Evolutionary conservation across 495 filamentous ascomycete species (phyloP), one percentile per base, ranked within the genome.

Genomic region (Neurospora sp.): DNA sequence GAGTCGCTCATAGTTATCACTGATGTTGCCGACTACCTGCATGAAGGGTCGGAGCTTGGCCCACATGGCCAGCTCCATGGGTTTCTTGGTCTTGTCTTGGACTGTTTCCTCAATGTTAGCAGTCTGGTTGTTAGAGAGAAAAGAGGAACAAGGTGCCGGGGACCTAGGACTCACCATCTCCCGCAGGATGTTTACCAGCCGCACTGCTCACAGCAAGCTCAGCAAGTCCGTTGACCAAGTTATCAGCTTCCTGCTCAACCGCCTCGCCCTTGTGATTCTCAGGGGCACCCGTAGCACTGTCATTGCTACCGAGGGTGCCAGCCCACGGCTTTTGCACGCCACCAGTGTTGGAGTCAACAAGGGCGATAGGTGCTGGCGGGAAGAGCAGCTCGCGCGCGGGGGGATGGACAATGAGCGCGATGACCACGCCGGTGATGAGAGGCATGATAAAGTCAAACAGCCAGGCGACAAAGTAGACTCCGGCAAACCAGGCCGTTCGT

Each of bases 251-350:
- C 74, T 91, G 88, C 78, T 97, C 94, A 6, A 93, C 93, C 0
- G 93, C 92, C 79, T 96, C 94, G 20, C 94, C 94, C 77, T 94
- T 91, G 79, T 94, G 90, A 72, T 91, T 92, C 81, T 97, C 93
- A 0, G 93, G 91, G 0, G 91, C 93, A 20, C 93, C 94, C 0
- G 93, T 96, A 5, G 91, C 84, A 74, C 90, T 94, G 72, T 94
- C 93, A 35, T 92, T 88, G 41, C 91, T 93, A 14, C 92, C 93
- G 4, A 93, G 84, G 1, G 93, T 88, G 0, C 90, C 93, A 7
- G 89, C 87, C 54, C 86, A 86, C 1, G 93, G 90, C 77, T 91
- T 92, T 76, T 93, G 88, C 0, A 92, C 84, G 14, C 87, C 89
- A 18, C 91, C 92, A 0, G 89, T 87, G 44, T 85, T 88, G 11